Conservation (phyloP, 2,329 filamentous ascomycete species). For the Nemania sp. region DNA sequence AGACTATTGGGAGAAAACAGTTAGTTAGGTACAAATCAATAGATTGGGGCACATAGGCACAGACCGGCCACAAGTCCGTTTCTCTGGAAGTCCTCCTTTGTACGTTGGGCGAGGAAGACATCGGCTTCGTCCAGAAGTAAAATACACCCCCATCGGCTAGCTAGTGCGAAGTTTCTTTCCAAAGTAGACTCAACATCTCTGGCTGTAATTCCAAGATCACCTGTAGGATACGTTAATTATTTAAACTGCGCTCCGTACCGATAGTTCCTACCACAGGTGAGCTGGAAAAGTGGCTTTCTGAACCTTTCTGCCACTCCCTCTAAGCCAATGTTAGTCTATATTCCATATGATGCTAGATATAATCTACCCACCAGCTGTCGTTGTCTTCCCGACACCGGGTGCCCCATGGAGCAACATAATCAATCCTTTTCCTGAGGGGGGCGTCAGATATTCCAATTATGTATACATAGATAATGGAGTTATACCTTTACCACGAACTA, state of each 20-base stretch:
- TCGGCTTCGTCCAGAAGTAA: background rate
- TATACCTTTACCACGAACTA: constrained; percentile 6
- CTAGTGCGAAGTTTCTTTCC: constrained; percentile 37
- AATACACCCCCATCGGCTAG: constrained; percentile 33
- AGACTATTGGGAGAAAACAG: background rate
- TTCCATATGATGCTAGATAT: background rate
- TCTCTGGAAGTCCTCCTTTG: background rate
- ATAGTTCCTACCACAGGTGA: constrained; percentile 41
- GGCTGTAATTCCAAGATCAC: constrained; percentile 52
- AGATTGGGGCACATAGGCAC: background rate
- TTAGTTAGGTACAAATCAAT: background rate
- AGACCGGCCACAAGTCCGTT: background rate
- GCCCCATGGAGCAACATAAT: constrained; percentile 40
- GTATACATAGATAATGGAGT: background rate
- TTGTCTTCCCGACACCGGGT: constrained; percentile 39
- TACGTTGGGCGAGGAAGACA: background rate
- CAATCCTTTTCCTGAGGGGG: constrained; percentile 32
- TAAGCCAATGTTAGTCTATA: background rate
- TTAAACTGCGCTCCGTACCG: too few relatives aligned
- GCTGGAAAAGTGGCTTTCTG: constrained; percentile 37
- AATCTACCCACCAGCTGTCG: constrained; percentile 33
- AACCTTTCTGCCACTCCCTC: constrained; percentile 38
- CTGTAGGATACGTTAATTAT: background rate
- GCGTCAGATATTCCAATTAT: background rate
- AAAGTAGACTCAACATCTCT: constrained; percentile 47